Percentiles rank a stretch among this genome's conserved stretches.
phyloP scores from a whole-genome alignment of 495 filamentous ascomycete species.

The Tetracladium setigerum region DNA sequence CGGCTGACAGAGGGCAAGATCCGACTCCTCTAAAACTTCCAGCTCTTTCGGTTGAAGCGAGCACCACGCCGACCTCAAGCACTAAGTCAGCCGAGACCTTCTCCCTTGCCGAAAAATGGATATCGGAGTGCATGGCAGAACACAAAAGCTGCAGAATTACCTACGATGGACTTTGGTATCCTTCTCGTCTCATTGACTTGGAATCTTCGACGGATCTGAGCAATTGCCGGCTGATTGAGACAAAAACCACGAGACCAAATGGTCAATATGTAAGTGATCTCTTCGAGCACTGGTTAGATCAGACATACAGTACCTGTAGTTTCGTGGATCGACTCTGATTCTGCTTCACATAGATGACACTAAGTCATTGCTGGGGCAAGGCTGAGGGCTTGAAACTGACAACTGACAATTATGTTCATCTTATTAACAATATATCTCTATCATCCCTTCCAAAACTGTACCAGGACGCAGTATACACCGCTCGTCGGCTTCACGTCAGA shows the following conservation, averaged over 20 bases:
- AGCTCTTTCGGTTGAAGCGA: no score
- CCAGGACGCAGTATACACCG: background rate
- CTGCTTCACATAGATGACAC: background rate
- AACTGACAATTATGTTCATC: background rate
- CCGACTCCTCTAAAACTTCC: background rate
- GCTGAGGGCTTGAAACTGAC: background rate
- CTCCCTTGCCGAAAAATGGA: background rate
- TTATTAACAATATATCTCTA: background rate
- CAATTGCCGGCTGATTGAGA: background rate
- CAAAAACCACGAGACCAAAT: background rate
- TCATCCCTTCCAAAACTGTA: background rate
- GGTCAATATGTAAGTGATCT: no score
- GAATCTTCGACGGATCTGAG: background rate
- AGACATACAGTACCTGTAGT: no score
- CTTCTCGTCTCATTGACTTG: background rate
- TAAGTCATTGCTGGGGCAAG: slow-evolving; percentile 2
- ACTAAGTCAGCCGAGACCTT: background rate
- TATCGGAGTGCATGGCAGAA: background rate
- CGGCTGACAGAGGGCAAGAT: background rate
- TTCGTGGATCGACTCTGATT: no score
- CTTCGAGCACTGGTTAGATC: no score
- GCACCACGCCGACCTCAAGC: no score
- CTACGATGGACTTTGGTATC: background rate
- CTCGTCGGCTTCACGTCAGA: background rate
- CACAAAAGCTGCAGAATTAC: background rate